phyloP scores from a whole-genome alignment of 306 rosid species.

The Sicyos edulis region DNA sequence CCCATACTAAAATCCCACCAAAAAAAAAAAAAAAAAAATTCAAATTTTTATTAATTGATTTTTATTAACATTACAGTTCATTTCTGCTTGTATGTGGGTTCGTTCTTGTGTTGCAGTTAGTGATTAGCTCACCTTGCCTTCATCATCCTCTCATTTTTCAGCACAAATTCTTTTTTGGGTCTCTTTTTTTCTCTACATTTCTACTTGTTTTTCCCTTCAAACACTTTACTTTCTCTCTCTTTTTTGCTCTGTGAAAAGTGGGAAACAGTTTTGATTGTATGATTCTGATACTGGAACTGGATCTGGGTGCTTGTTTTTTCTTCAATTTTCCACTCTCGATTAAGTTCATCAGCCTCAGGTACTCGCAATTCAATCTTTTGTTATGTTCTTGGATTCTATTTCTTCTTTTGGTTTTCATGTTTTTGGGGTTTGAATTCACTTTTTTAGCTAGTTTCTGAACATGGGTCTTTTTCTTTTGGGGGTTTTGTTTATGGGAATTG shows the following conservation, averaged over 20 bases:
- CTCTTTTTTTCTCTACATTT: slow-evolving; percentile 27
- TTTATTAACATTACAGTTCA: slow-evolving; percentile 48
- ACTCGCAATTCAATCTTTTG: slow-evolving; percentile 27
- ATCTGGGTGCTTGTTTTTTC: slow-evolving; percentile 10
- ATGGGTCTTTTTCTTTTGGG: neutral
- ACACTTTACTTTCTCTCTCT: slow-evolving; percentile 20
- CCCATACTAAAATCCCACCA: neutral
- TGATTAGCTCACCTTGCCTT: slow-evolving; percentile 98
- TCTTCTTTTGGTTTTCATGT: neutral
- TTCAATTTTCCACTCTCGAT: slow-evolving; percentile 10
- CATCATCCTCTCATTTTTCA: slow-evolving; percentile 49
- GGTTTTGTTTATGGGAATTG: neutral
- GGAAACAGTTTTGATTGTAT: slow-evolving; percentile 32
- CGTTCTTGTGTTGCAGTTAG: slow-evolving; percentile 60
- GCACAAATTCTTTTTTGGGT: slow-evolving; percentile 11
- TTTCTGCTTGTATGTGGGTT: slow-evolving; percentile 34
- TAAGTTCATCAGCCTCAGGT: slow-evolving; percentile 17
- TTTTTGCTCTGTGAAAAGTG: slow-evolving; percentile 25
- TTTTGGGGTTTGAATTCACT: neutral
- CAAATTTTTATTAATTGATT: neutral
- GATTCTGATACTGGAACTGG: slow-evolving; percentile 23
- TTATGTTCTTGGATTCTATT: neutral
- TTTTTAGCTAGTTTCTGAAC: neutral
- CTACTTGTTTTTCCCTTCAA: slow-evolving; percentile 13
- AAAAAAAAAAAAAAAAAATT: neutral